Base-by-base conservation (phyloP, 352 stramenopile species). In the Phytophthora melonis region DNA sequence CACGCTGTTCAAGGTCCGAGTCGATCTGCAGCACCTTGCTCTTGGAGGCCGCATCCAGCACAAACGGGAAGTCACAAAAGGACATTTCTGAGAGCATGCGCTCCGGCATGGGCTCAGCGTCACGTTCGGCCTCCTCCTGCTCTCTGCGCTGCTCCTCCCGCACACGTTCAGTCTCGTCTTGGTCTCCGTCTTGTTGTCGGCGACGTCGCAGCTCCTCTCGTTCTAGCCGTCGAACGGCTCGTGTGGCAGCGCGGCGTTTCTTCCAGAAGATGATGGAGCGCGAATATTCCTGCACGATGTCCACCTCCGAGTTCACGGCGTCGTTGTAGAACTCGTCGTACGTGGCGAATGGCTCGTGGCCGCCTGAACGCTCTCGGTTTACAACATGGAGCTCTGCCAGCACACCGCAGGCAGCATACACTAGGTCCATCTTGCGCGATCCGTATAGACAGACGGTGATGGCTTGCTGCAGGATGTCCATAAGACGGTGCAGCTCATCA, bases 321-420 rank as follows among this genome's bases (percentile, higher is more conserved):
- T 95, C 88, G 61, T 95, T 95, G 64, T 95, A 95, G 63, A 95
- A 93, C 53, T 91, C 86, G 10, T 90, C 76, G 63, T 91, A 93
- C 2, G 72, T 79, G 6, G 84, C 84, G 73, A 93, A 93, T 11
- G 70, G 70, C 14, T 78, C 77, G 2, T 63, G 32, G 6, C 63
- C 65, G 59, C 68, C 49, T 16, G 39, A 52, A 25, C 86, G 77
- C 19, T 77, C 59, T 25, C 68, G 45, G 53, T 95, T 95, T 55
- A 95, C 85, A 52, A 74, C 68, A 34, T 93, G 80, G n/a, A 95
- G 77, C 43, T 93, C 76, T 34, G 88, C 82, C 18, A 95, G 53
- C 5, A 95, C 79, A 8, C 82, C 77, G 34, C 86, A 95, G 9
- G 81, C 80, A 3, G 88, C 86, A 72, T 92, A 95, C 34, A 93